A percentile compares a stretch with the other conserved stretches of the same genome.
These are phyloP conservation scores for Diaporthe batatas DNA, from an alignment of 2,329 filamentous ascomycete genomes.

Conservation along the genomic window DNA sequence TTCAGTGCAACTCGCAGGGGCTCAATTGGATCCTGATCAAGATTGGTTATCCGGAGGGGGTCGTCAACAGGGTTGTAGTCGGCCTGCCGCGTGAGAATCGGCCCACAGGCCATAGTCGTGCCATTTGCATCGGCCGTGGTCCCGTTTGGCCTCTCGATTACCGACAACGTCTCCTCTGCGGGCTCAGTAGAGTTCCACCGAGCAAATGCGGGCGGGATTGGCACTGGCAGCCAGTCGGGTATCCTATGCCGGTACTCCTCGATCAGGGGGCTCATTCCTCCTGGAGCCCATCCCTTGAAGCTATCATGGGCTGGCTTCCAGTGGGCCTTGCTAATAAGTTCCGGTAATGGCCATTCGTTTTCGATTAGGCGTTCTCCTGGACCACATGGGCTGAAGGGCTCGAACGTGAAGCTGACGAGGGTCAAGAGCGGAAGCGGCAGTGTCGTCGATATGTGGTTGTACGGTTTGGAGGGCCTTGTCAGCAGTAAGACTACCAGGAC, in stretches of 20 bases:
- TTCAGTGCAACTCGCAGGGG: constrained; percentile 47
- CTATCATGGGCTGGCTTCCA: constrained; percentile 49
- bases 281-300: constrained; percentile 53
- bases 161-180: constrained; percentile 39
- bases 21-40: constrained; percentile 51
- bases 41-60: constrained; percentile 57
- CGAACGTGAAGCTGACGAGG: constrained; percentile 45
- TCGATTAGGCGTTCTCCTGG: not conserved
- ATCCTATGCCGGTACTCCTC: constrained; percentile 47
- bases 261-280: constrained; percentile 45
- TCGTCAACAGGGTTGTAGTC: constrained; percentile 54
- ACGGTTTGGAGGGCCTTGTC: constrained; percentile 49
- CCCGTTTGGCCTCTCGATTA: constrained; percentile 16
- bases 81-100: constrained; percentile 19
- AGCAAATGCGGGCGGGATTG: constrained; percentile 48
- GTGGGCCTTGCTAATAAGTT: constrained; percentile 45
- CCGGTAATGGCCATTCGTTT: constrained; percentile 45
- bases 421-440: constrained; percentile 50
- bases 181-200: constrained; percentile 47
- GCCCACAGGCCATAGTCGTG: constrained; percentile 14
- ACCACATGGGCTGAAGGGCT: constrained; percentile 46
- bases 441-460: constrained; percentile 50
- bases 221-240: constrained; percentile 49
- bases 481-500: constrained; percentile 12
- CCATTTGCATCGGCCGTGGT: constrained; percentile 15